Evolutionary conservation across 352 stramenopile genomes (phyloP), one percentile per base, ranked within the genome.

Genomic region (Phytopythium boreale): DNA sequence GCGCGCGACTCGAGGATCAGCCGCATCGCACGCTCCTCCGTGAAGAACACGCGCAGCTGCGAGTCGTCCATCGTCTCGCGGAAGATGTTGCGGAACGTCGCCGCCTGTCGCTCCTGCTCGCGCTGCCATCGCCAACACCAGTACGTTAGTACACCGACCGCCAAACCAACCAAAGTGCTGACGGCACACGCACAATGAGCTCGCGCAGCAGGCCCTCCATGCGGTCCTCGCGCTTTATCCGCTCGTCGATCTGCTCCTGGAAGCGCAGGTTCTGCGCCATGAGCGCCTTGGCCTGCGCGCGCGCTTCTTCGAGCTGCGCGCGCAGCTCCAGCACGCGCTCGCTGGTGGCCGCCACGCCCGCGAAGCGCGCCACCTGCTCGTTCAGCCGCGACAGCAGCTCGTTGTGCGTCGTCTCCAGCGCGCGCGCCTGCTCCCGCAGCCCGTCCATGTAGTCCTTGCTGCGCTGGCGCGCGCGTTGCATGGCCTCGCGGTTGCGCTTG

Each of bases 121-220:
- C 69, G 49, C n/a, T 66, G 36, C 36, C 47, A 14, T 39, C 11
- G 34, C 34, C 34, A 39, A 34, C 47, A 44, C 12, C 39, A 44
- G 39, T 44, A 2, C 1, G 39, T 44, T 14, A 44, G 39, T 44
- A 44, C 39, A 44, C 11, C 8, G 3, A 34, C 29, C n/a, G n/a
- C n/a, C n/a, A n/a, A 34, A 34, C 7, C 29, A 34, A 34, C 7
- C 29, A 34, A n/a, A n/a, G n/a, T n/a, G n/a, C n/a, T n/a, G n/a
- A n/a, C n/a, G n/a, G n/a, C n/a, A n/a, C n/a, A 69, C 64, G 52
- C 24, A 69, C 63, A 36, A 70, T 51, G 43, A 84, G 59, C 56
- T 87, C 78, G 22, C 74, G 75, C 26, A 87, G 61, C 24, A 87
- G 64, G 0, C 78, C 78, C 71, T 87, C 78, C 75, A 84, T 82